Conservation (phyloP, 2,329 filamentous ascomycete species). For the Colletotrichum tropicicola region DNA sequence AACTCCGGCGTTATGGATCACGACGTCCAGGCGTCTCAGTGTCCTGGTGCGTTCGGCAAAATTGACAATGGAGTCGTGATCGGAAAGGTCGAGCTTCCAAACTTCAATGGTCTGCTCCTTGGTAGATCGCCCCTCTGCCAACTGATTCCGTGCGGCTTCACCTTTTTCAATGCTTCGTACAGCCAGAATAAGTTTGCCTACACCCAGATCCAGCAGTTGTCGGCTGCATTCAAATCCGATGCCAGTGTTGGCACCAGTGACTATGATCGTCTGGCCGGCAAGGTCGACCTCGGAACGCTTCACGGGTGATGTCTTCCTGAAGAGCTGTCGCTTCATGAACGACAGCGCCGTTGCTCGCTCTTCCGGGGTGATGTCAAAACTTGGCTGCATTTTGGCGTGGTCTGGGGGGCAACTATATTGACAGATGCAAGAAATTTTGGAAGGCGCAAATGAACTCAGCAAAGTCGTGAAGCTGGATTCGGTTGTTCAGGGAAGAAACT, state of each 20-base stretch:
- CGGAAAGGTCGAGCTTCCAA: conserved; percentile 46
- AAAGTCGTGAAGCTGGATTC: no score
- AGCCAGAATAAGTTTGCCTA: conserved; percentile 43
- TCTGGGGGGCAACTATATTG: no score
- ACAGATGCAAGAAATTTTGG: no score
- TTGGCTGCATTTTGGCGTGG: no score
- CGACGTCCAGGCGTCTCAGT: conserved; percentile 47
- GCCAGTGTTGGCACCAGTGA: conserved; percentile 38
- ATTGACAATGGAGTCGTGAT: conserved; percentile 47
- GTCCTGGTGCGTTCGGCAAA: conserved; percentile 44
- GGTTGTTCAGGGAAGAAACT: no score
- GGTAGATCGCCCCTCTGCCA: background rate
- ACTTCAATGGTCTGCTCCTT: conserved; percentile 36
- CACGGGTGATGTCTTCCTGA: no score
- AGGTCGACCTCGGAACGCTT: no score
- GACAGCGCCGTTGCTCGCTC: no score
- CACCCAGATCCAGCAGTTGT: conserved; percentile 33
- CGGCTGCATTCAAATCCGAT: conserved; percentile 36
- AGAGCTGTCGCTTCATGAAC: no score
- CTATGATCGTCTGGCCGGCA: conserved; percentile 23
- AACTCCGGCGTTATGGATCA: conserved; percentile 45
- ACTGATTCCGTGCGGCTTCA: conserved; percentile 14
- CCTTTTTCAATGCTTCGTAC: conserved; percentile 42
- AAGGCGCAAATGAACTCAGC: no score
- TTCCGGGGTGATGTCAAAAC: no score